phyloP scores from a whole-genome alignment of 371 early-diverging fungal species.

The Phascolomyces articulosus region DNA sequence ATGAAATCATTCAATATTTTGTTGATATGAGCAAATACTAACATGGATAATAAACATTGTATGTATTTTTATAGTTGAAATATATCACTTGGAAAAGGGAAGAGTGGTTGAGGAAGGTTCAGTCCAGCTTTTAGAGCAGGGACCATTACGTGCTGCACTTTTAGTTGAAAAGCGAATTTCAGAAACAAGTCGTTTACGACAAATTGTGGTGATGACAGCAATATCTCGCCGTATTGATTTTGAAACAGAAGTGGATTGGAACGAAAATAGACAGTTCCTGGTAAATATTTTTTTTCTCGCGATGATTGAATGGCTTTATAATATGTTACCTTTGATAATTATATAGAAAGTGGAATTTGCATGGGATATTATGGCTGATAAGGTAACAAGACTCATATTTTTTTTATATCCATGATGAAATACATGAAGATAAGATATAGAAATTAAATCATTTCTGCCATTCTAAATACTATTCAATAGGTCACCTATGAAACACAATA shows the following conservation, averaged over 20 bases:
- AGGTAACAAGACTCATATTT: conserved; percentile 38
- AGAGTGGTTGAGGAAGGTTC: conserved; percentile 42
- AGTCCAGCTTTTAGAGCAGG: conserved; percentile 67
- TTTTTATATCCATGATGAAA: too few relatives aligned
- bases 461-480: conserved; percentile 18
- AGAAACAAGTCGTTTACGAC: conserved; percentile 66
- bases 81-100: conserved; percentile 49
- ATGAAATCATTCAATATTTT: background rate
- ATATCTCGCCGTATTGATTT: conserved; percentile 83
- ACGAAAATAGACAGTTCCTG: conserved; percentile 87
- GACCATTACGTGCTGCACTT: conserved; percentile 77
- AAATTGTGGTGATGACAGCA: conserved; percentile 75
- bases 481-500: conserved; percentile 97
- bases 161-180: conserved; percentile 69
- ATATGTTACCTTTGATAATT: too few relatives aligned
- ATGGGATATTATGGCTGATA: conserved; percentile 82
- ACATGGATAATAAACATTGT: background rate
- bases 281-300: conserved; percentile 27
- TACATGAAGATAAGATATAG: too few relatives aligned
- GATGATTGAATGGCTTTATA: too few relatives aligned
- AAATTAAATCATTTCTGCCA: too few relatives aligned
- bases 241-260: conserved; percentile 88
- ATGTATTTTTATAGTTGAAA: conserved; percentile 31
- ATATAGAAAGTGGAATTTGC: conserved; percentile 88
- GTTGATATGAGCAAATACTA: conserved; percentile 12